Percentiles rank a stretch among this genome's conserved stretches.
Conservation (phyloP, 768 basidiomycete species). For the Multifurca ochricompacta region DNA sequence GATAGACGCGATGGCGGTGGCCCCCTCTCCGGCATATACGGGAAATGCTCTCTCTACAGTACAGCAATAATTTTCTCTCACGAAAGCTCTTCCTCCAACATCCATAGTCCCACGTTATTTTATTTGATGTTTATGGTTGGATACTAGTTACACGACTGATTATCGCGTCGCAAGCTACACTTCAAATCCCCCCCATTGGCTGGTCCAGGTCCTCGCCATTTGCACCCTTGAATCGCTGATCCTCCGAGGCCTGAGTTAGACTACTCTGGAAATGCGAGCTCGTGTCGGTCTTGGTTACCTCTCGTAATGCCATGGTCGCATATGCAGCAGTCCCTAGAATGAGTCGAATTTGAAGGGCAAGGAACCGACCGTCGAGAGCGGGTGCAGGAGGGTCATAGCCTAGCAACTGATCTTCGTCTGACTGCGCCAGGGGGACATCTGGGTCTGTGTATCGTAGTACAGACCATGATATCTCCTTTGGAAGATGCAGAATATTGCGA, state of each 20-base stretch:
- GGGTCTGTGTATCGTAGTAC: slow-evolving; percentile 88
- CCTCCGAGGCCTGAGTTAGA: slow-evolving; percentile 70
- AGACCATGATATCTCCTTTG: slow-evolving; percentile 74
- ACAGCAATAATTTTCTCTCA: not conserved
- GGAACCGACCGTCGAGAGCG: slow-evolving; percentile 69
- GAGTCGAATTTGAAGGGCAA: slow-evolving; percentile 79
- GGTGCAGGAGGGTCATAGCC: slow-evolving; percentile 65
- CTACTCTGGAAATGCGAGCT: slow-evolving; percentile 85
- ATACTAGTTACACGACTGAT: not conserved
- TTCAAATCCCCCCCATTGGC: not conserved
- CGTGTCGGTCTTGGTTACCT: slow-evolving; percentile 93
- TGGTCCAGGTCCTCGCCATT: slow-evolving; percentile 27
- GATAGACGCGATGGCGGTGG: too few relatives aligned
- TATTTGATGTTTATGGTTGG: not conserved
- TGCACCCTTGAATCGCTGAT: slow-evolving; percentile 70
- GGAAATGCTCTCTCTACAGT: not conserved
- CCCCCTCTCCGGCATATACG: not conserved
- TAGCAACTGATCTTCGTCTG: slow-evolving; percentile 90
- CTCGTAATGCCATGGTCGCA: slow-evolving; percentile 96
- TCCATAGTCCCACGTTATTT: slow-evolving; percentile 3
- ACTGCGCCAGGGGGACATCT: slow-evolving; percentile 83
- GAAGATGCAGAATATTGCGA: slow-evolving; percentile 82
- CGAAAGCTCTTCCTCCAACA: not conserved
- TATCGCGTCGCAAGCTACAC: not conserved
- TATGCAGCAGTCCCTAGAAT: slow-evolving; percentile 89